These are phyloP conservation scores for Colletotrichum filicis DNA, from an alignment of 2,329 filamentous ascomycete genomes.

Conservation along the genomic window DNA sequence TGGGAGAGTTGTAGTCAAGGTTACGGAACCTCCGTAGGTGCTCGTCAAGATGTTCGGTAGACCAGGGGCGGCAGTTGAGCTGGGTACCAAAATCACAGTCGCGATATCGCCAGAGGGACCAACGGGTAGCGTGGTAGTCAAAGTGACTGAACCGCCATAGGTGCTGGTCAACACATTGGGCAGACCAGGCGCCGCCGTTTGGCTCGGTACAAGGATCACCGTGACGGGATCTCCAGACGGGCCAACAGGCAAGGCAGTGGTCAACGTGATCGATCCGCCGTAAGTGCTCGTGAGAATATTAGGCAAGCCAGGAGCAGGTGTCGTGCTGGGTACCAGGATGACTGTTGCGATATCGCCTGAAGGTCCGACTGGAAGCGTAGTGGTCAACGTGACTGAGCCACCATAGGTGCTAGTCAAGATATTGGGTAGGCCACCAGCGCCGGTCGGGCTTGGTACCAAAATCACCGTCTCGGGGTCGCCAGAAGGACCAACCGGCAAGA, in stretches of 20 bases:
- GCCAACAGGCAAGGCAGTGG: background rate
- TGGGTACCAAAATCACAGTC: constrained; percentile 1
- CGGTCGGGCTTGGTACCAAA: background rate
- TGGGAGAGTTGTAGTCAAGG: background rate
- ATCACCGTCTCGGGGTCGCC: background rate
- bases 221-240: background rate
- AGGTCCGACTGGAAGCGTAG: background rate
- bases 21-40: constrained; percentile 8
- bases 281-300: background rate
- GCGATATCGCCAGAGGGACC: background rate
- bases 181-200: background rate
- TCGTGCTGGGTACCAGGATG: background rate
- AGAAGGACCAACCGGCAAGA: background rate
- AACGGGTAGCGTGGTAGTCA: background rate
- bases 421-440: background rate
- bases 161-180: background rate
- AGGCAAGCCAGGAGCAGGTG: background rate
- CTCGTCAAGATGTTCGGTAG: background rate
- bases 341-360: background rate
- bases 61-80: background rate
- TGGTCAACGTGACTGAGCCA: constrained; percentile 4
- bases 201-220: background rate
- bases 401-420: constrained; percentile 17
- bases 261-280: background rate
- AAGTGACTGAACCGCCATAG: background rate